Base-by-base conservation (phyloP, 1,139 yeast genomes). In the Meyerozyma smithsonii region DNA sequence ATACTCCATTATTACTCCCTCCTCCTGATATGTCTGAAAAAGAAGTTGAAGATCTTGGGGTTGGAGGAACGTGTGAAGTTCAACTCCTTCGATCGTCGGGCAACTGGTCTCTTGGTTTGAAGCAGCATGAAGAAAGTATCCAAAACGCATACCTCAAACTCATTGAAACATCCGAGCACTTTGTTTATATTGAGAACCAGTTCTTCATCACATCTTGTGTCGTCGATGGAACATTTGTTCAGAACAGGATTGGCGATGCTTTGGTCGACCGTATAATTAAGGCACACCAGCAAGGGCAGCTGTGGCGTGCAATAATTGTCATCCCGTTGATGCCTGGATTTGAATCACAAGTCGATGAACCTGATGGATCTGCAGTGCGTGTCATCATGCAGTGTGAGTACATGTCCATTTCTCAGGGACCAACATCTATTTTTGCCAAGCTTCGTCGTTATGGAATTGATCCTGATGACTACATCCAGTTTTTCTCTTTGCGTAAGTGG, bases 311-410 rank as follows among this genome's bases (percentile, higher is more conserved):
- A 1, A 76, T 89, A 15, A 82, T 92, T 45, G 76, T 92, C 5
- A 88, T 94, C 45, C 99, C 99, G 3, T 69, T 94, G 50, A 88
- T 92, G 95, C 99, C 99, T 1, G 99, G 98, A 0, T 94, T 94
- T 59, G 95, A 87, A 55, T 83, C 96, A 14, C 88, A 89, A 50
- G 95, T 94, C 26, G 97, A 92, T 58, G 79, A 86, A 48, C 86
- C 95, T 5, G 97, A 89, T 50, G 98, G 97, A 5, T 84, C 96
- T 0, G 80, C 96, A 17, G 92, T 94, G 5, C 77, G 99, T 52
- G 85, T 92, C 25, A 94, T 94, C 51, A 90, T 92, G 95, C 95
- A 90, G 64, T 89, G 97, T 56, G 97, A 94, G 62, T 94, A 80
- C 59, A 81, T 86, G 79, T 84, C 96, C 2, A 94, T 94, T 35